Conservation (phyloP, 345 rosid genomes). For the Brassica cretica region DNA sequence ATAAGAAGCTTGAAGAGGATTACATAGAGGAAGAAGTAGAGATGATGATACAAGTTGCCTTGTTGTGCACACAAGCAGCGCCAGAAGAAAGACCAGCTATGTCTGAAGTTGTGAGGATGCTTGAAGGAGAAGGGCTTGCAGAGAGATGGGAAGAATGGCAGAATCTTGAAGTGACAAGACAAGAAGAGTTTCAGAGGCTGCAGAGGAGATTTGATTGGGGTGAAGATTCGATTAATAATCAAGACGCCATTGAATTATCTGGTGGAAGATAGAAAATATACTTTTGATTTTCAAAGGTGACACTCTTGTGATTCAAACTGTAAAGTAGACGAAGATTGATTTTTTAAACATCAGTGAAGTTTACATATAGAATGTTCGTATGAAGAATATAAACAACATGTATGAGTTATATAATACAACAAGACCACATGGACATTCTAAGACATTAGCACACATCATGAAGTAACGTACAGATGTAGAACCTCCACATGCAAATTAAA, state of each 20-base stretch:
- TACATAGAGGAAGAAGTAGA: slow-evolving; percentile 61
- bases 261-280: slow-evolving; percentile 68
- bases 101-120: slow-evolving; percentile 98
- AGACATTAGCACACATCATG: slow-evolving; percentile 22
- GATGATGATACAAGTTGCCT: slow-evolving; percentile 89
- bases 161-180: slow-evolving; percentile 76
- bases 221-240: slow-evolving; percentile 81
- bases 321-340: slow-evolving; percentile 19
- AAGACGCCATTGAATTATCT: slow-evolving; percentile 86
- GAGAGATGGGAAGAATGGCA: slow-evolving; percentile 99
- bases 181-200: slow-evolving; percentile 82
- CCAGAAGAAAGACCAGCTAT: slow-evolving; percentile 92
- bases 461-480: not conserved
- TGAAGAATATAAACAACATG: slow-evolving; percentile 25
- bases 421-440: slow-evolving; percentile 11
- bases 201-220: slow-evolving; percentile 92
- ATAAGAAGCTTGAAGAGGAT: slow-evolving; percentile 36
- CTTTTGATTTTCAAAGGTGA: not conserved
- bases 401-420: slow-evolving; percentile 10
- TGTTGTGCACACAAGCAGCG: slow-evolving; percentile 82
- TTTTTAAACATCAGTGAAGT: not conserved
- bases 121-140: slow-evolving; percentile 97
- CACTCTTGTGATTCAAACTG: slow-evolving; percentile 1
- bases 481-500: slow-evolving; percentile 19
- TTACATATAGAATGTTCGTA: slow-evolving; percentile 18